Evolutionary conservation across 2,329 filamentous ascomycete species (phyloP), one percentile per base, ranked within the genome.

Genomic region (Botryotinia calthae): DNA sequence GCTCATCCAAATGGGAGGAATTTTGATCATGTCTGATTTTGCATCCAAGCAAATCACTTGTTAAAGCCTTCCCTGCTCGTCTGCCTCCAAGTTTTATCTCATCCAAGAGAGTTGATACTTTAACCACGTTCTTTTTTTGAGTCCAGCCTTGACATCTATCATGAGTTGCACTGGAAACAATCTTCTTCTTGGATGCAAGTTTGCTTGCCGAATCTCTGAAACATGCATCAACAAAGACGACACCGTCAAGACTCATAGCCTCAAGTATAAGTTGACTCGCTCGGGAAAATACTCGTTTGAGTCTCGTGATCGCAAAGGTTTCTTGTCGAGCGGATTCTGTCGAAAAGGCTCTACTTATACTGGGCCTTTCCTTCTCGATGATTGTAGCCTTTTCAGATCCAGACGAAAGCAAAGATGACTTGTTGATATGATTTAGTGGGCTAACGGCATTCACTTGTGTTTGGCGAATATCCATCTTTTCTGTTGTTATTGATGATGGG

Each of bases 181-280:
- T 12, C 42, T 46, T 72, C 25, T 37, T 56, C 12, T 48, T 66
- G 37, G 62, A 61, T 69, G 64, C 54, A 20, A 51, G 44, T 46
- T 64, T 70, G 51, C 66, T 58, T 25, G 67, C 73, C 28, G 69
- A 48, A 62, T 75, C 73, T 25, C 73, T 74, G 22, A 75, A 68
- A n/a, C 66, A 75, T 18, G 75, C 74, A 66, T 77, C 76, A 25
- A 78, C 59, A 59, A 77, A 76, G 14, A 78, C 61, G 14, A 76
- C 72, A 0, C 77, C 76, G 62, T 78, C 76, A 16, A 78, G 66
- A 44, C 74, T 72, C n/a, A 74, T 61, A 1, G 76, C 68, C 56
- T 77, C 72, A n/a, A 76, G 72, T 28, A 79, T 68, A 7, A 76
- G 72, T 61, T 76, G 68, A 58, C 73, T 73, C 37, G 77, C 77